Evolutionary conservation across 208 protist genomes (phyloP), one percentile per base, ranked within the genome.

Genomic region (Trypanosoma theileri): DNA sequence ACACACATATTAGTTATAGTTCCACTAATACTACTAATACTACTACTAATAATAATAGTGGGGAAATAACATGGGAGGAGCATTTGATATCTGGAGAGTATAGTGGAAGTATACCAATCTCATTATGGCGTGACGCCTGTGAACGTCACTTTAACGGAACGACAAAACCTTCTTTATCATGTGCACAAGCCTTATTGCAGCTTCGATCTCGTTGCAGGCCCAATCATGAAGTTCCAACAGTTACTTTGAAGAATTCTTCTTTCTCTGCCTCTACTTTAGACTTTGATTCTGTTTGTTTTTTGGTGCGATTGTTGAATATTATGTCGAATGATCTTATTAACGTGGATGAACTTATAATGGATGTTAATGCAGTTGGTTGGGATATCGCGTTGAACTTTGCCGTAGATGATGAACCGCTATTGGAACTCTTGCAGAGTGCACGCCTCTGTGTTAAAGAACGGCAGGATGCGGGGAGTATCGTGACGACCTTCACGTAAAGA

Each of bases 71-170:
- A 54, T 92, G 86, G 81, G 69, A 82, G 42, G 80, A 77, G 55
- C 40, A 44, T 40, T 67, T 88, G 4, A 79, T 78, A 12, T 84
- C 79, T 48, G 80, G 80, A n/a, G 2, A 11, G 16, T 76, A 71
- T 41, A 2, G 59, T 73, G 57, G 75, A 22, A 7, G 42, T 40
- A 41, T 89, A 22, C 77, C 81, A 2, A 21, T 80, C n/a, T 22
- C 59, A 26, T 58, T 89, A n/a, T 92, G 86, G 83, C 64, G 68
- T 8, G 56, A 74, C 24, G 75, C 80, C 2, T 83, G 80, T 40
- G 14, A 61, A 21, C 13, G 62, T 16, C 55, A 59, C 31, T 58
- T 59, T 41, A 28, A 3, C 31, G 52, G 12, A 57, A 79, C 21
- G 22, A 62, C 3, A 16, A 24, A 6, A 7, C 55, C 61, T 24